A percentile compares a stretch with the other conserved stretches of the same genome.
Conservation (phyloP, 306 rosid genomes). For the Glycyrrhiza uralensis region DNA sequence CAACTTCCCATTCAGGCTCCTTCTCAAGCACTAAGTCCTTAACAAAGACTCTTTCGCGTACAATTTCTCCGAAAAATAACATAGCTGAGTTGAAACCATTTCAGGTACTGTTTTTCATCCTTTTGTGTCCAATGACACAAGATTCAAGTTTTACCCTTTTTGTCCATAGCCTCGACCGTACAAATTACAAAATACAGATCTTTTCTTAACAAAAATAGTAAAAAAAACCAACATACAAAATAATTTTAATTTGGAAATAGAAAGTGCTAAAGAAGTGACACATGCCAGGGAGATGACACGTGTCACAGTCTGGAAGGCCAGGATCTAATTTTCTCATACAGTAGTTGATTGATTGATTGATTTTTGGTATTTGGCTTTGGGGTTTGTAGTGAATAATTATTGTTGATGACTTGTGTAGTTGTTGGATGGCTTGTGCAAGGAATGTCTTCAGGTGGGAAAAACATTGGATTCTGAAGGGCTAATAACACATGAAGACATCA, state of each 20-base stretch:
- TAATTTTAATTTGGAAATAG: too few relatives aligned
- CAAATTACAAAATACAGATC: too few relatives aligned
- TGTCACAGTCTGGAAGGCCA: too few relatives aligned
- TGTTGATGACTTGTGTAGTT: conserved; percentile 43
- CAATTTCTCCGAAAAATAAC: conserved; percentile 44
- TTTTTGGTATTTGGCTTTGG: neutral
- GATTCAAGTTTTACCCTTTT: neutral
- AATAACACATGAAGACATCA: conserved; percentile 60
- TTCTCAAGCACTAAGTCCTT: conserved; percentile 45
- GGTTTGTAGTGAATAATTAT: conserved; percentile 13
- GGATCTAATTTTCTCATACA: too few relatives aligned
- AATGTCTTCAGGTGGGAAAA: conserved; percentile 54
- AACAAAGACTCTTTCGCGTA: conserved; percentile 38
- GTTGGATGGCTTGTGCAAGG: conserved; percentile 63
- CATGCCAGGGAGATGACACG: too few relatives aligned
- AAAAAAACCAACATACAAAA: too few relatives aligned
- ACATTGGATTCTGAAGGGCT: conserved; percentile 58
- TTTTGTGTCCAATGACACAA: neutral
- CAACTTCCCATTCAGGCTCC: conserved; percentile 38
- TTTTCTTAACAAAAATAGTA: too few relatives aligned
- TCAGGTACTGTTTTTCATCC: conserved; percentile 52
- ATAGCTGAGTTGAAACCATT: conserved; percentile 65
- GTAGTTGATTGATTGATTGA: too few relatives aligned
- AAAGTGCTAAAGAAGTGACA: too few relatives aligned
- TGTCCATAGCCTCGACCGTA: too few relatives aligned